Evolutionary conservation across 2,329 filamentous ascomycete genomes (phyloP).

Genomic region (Aureobasidium sp.): DNA sequence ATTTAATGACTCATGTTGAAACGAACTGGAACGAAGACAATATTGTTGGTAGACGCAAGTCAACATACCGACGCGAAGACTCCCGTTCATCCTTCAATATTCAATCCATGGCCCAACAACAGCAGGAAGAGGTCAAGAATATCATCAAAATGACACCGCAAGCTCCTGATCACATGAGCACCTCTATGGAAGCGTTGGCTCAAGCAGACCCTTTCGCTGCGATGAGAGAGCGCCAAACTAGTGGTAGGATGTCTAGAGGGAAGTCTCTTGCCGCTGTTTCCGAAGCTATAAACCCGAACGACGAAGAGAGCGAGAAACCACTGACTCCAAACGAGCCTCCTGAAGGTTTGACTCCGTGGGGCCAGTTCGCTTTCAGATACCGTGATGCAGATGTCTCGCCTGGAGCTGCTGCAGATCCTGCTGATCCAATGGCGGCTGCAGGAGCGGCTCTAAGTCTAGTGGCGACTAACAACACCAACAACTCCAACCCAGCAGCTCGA

Average conservation of each 20-base stretch:
- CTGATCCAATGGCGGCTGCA: background rate
- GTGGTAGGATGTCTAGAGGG: background rate
- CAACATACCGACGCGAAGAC: conserved; percentile 1
- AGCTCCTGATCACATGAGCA: background rate
- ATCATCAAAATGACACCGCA: conserved; percentile 4
- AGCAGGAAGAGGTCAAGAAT: conserved; percentile 7
- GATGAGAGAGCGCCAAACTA: background rate
- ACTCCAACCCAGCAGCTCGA: background rate
- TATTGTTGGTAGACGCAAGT: conserved; percentile 7
- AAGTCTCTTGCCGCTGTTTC: conserved; percentile 4
- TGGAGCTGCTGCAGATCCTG: background rate
- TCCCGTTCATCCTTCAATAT: conserved; percentile 1
- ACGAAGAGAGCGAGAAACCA: background rate
- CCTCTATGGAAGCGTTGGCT: background rate
- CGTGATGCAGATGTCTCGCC: background rate
- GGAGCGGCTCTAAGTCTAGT: background rate
- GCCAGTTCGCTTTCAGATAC: background rate
- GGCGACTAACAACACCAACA: background rate
- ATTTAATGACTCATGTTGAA: conserved; percentile 3
- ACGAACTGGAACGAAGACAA: conserved; percentile 9
- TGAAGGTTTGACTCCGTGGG: background rate
- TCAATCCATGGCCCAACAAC: conserved; percentile 1
- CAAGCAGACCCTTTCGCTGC: conserved; percentile 1
- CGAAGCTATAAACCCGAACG: background rate
- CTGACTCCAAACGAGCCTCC: background rate